Base-by-base conservation (phyloP, 257 asterid species). In the Asclepias syriaca region DNA sequence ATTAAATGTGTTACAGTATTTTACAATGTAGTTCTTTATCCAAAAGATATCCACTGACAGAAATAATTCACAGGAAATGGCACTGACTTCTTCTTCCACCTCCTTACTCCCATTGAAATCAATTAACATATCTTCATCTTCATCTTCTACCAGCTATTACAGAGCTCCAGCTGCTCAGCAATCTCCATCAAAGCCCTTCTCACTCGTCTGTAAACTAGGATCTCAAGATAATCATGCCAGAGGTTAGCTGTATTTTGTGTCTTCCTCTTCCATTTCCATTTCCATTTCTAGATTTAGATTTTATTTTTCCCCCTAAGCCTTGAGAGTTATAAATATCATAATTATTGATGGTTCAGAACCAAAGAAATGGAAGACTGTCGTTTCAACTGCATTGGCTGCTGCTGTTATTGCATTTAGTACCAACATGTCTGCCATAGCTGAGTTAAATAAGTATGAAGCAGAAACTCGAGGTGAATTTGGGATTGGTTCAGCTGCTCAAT, bases 381-480 rank as follows among this genome's bases (percentile, higher is more conserved):
- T 91, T 43, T 89, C 97, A 18, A 80, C 86, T 72, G 89, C 98
- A 72, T 50, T 91, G 73, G 97, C 95, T 50, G 93, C 97, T 16
- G 98, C 97, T 66, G 79, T 89, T 72, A 81, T 90, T 58, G 85
- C 91, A 49, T 78, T 88, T 66, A 81, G 87, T 80, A 65, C 79
- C 18, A 70, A 88, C 74, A 69, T 87, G 72, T 39, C 88, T 39
- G 96, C 93, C 69, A 34, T 92, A 81, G 98, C 99, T 43, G 99
- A 91, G 4, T 90, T 94, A 48, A 94, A 94, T 72, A 91, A 90
- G 77, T 94, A 69, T 76, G 99, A 94, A 75, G 99, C 98, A 1
- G 99, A 90, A n/a, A 90, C 93, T 22, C 81, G 97, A 27, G 99
- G 99, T 3, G 99, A 94, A 80, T 94, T 91, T 27, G 99, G 98